Base-by-base conservation (phyloP, 352 stramenopile genomes). In the Globisporangium splendens region DNA sequence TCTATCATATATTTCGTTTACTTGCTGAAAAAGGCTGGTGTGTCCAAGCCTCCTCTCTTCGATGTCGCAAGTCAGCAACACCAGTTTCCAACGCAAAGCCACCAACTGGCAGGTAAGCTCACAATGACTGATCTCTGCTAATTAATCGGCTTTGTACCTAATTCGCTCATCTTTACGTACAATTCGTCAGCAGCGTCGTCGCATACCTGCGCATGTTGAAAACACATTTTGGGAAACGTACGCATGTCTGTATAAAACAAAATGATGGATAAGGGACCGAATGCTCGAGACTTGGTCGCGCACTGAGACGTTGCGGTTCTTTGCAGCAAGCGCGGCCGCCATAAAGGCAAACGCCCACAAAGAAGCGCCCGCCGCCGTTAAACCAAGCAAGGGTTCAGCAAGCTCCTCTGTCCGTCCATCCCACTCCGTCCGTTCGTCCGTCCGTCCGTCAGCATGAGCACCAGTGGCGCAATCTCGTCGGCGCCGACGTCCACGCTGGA, bases 401-500 rank as follows among this genome's bases (percentile, higher is more conserved):
- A 44, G 39, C 31, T n/a, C 50, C 39, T n/a, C n/a, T n/a, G 33
- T 38, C 49, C 49, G 43, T 44, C 31, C 21, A 47, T 33, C 18
- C 10, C 35, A 44, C 12, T 18, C 14, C 2, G 17, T 17, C n/a
- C n/a, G n/a, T n/a, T n/a, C n/a, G n/a, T n/a, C n/a, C n/a, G n/a
- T n/a, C n/a, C n/a, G n/a, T n/a, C 18, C 18, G 35, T n/a, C 2
- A 43, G 15, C 3, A 62, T 62, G 55, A 62, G 55, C 46, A 20
- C 55, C 15, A 62, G 55, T 18, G 55, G 55, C 31, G 55, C 55
- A 39, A 21, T 62, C 46, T 62, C 55, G 20, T 43, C 20, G 18
- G 35, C 46, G 55, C 55, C 55, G 7, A 62, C 55, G 38, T 62
- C 55, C 31, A 62, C 55, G 33, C 21, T 62, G 53, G 64, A 88